Base-by-base conservation (phyloP, 352 stramenopile genomes). In the Globisporangium megalacanthum region DNA sequence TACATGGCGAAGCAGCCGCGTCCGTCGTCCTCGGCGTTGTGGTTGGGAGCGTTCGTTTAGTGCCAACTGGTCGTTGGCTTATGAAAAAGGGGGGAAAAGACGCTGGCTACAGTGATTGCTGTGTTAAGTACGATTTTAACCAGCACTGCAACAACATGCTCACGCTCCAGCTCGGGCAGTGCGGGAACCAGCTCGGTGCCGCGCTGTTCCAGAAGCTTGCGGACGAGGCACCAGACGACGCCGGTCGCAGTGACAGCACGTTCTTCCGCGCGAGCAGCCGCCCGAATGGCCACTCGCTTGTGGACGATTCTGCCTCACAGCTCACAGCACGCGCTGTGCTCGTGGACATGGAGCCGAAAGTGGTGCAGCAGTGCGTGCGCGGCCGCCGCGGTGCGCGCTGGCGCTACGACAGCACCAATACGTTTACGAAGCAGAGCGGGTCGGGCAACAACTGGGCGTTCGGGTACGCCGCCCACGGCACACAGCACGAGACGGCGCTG, bases 261-360 rank as follows among this genome's bases (percentile, higher is more conserved):
- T 70, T 79, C 58, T 69, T 82, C 36, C 60, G 53, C 7, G 20
- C 39, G 25, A 55, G 17, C 29, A 53, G n/a, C 19, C 41, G 53
- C 6, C n/a, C 51, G 35, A 54, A 31, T 17, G 52, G 69, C n/a
- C 19, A 46, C 45, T 59, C 56, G n/a, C 10, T 63, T 33, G 41
- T 56, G 49, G 6, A 37, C 8, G 33, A 13, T 8, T 49, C 5
- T 33, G 7, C 33, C 59, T 52, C 49, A 52, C 45, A 17, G 1
- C 42, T 19, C 48, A 54, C 54, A 14, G 83, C 83, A 31, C 79
- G 82, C 51, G 83, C 83, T 3, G 75, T 94, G 59, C 70, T 94
- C 10, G 67, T 94, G 3, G 83, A 94, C 59, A 94, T 88, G 82
- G 83, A 94, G 77, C 83, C 82, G 31, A 88, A 89, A 42, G 81